Evolutionary conservation across 2,329 filamentous ascomycete species (phyloP).

Genomic region (Aureobasidium vineae): DNA sequence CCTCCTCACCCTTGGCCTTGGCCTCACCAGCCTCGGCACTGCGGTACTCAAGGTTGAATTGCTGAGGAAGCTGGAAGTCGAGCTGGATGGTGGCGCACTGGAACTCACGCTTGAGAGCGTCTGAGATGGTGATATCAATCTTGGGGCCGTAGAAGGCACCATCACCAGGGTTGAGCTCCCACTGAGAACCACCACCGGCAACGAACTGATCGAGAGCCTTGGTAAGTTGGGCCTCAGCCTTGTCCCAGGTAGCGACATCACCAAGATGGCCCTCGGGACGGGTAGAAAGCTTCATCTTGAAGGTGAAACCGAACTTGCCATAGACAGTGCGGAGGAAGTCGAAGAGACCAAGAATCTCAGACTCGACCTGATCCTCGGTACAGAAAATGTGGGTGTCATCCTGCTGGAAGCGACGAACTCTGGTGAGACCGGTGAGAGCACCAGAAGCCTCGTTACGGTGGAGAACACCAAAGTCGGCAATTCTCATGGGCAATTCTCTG

Average conservation of each 20-base stretch:
- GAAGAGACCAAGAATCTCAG: constrained; percentile 79
- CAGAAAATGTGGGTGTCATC: constrained; percentile 98
- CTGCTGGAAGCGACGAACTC: constrained; percentile 91
- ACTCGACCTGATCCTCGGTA: constrained; percentile 70
- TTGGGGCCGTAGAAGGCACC: constrained; percentile 98
- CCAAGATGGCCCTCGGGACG: constrained; percentile 87
- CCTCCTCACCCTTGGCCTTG: constrained; percentile 45
- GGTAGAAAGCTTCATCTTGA: constrained; percentile 93
- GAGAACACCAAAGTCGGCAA: constrained; percentile 93
- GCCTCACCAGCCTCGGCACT: constrained; percentile 43
- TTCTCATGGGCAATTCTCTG: constrained; percentile 82
- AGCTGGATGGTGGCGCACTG: constrained; percentile 94
- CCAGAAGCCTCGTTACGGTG: constrained; percentile 96
- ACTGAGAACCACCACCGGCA: constrained; percentile 60
- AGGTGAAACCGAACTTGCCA: constrained; percentile 80
- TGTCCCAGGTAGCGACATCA: constrained; percentile 81
- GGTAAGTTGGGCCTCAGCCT: constrained; percentile 77
- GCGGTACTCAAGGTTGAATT: constrained; percentile 85
- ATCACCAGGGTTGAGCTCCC: constrained; percentile 91
- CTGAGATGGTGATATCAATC: constrained; percentile 93
- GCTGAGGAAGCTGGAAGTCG: constrained; percentile 80
- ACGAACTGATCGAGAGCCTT: constrained; percentile 75
- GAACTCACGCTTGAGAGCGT: constrained; percentile 79
- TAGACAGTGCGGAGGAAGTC: constrained; percentile 81
- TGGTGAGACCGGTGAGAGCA: constrained; percentile 83